These are phyloP conservation scores for Diophrys sp. DNA, from an alignment of 73 alveolate species.

Conservation along the genomic window DNA sequence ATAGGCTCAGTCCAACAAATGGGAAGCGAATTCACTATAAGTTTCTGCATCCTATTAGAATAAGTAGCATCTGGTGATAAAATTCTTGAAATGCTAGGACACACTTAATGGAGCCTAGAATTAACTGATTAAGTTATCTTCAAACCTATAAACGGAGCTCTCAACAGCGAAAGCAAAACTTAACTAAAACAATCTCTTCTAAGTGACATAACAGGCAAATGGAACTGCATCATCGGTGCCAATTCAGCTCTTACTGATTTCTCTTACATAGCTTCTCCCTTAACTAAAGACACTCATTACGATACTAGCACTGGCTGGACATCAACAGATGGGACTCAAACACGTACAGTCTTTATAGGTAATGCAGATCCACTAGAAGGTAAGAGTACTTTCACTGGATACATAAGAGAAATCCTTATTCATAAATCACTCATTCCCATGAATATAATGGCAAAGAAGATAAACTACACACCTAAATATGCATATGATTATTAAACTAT, in stretches of 20 bases:
- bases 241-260: background rate
- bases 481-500: background rate
- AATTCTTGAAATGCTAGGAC: background rate
- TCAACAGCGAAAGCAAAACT: background rate
- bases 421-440: background rate
- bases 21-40: background rate
- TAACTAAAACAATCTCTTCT: background rate
- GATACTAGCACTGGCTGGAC: background rate
- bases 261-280: background rate
- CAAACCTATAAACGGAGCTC: background rate
- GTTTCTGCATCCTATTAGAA: background rate
- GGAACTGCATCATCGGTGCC: background rate
- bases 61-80: background rate
- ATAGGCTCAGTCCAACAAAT: background rate
- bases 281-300: background rate
- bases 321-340: background rate
- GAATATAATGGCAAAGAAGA: background rate
- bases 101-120: background rate
- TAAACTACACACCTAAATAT: background rate
- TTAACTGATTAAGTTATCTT: background rate
- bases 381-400: background rate
- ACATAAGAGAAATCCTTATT: background rate
- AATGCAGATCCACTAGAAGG: background rate
- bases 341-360: background rate
- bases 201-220: background rate